Percentiles rank a stretch among this genome's conserved stretches.
Evolutionary conservation across 805 yeast species (phyloP).

Genomic region (Wickerhamiella alocasiicola): DNA sequence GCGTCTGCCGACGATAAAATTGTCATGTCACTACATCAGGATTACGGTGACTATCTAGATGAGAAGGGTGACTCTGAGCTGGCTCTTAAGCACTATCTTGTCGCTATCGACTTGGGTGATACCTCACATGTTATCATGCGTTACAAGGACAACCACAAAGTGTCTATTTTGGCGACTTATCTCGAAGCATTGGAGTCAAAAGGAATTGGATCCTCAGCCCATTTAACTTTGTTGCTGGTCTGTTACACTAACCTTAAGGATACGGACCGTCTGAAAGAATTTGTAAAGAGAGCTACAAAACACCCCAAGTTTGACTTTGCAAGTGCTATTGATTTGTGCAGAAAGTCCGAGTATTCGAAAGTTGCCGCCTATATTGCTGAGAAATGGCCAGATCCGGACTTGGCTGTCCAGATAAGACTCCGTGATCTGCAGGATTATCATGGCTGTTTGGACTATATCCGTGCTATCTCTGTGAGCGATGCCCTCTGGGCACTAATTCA

Average conservation of each 20-base stretch:
- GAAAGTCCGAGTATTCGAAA: slow-evolving; percentile 53
- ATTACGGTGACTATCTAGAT: slow-evolving; percentile 64
- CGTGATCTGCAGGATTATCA: slow-evolving; percentile 50
- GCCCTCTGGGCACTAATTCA: slow-evolving; percentile 57
- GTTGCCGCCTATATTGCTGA: slow-evolving; percentile 62
- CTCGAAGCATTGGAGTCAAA: slow-evolving; percentile 46
- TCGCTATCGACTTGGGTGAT: slow-evolving; percentile 40
- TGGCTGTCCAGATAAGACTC: slow-evolving; percentile 64
- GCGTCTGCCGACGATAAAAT: slow-evolving; percentile 24
- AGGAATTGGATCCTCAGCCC: slow-evolving; percentile 57
- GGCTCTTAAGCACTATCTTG: slow-evolving; percentile 65
- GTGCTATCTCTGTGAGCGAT: slow-evolving; percentile 62
- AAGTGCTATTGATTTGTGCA: slow-evolving; percentile 52
- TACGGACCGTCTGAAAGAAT: slow-evolving; percentile 42
- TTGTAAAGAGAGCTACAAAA: slow-evolving; percentile 36
- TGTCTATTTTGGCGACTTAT: slow-evolving; percentile 49
- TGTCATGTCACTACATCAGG: slow-evolving; percentile 28
- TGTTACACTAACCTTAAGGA: slow-evolving; percentile 67
- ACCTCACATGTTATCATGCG: slow-evolving; percentile 69
- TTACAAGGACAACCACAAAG: slow-evolving; percentile 66
- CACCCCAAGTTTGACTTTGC: slow-evolving; percentile 47
- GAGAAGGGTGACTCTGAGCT: slow-evolving; percentile 50
- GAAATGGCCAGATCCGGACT: slow-evolving; percentile 57
- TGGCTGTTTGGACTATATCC: slow-evolving; percentile 51
- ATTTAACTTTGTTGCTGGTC: slow-evolving; percentile 65